Evolutionary conservation across 2,329 filamentous ascomycete genomes (phyloP).

Genomic region (Claviceps digitariae): DNA sequence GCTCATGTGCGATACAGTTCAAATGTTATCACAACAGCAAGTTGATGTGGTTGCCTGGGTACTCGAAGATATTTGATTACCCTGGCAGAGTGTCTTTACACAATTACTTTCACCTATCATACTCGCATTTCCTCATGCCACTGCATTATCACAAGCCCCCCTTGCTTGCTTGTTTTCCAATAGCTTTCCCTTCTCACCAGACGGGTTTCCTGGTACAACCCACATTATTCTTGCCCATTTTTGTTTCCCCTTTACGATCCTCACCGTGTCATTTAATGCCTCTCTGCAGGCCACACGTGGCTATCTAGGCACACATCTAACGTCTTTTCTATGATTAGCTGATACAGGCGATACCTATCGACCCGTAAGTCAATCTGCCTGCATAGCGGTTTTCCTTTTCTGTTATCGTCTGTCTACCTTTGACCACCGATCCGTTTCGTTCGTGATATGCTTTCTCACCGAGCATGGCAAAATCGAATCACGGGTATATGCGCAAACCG

Average conservation of each 20-base stretch:
- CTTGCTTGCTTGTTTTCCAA: conserved; percentile 5
- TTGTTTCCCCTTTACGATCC: conserved; percentile 3
- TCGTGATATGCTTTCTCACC: background rate
- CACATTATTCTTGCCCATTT: conserved; percentile 11
- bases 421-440: background rate
- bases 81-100: background rate
- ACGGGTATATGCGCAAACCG: background rate
- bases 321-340: conserved; percentile 29
- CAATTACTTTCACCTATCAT: background rate
- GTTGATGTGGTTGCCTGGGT: background rate
- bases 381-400: background rate
- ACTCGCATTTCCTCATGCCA: conserved; percentile 5
- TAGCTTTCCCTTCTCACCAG: background rate
- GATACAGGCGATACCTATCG: conserved; percentile 49
- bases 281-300: background rate
- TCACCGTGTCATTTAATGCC: conserved; percentile 1
- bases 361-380: conserved; percentile 33
- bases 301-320: conserved; percentile 24
- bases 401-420: conserved; percentile 1
- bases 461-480: background rate
- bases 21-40: background rate
- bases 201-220: conserved; percentile 10
- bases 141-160: conserved; percentile 6
- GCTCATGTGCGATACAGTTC: background rate
- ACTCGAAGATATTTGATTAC: background rate